Base-by-base conservation (phyloP, 2,329 filamentous ascomycete species). In the Coniochaeta pulveracea region DNA sequence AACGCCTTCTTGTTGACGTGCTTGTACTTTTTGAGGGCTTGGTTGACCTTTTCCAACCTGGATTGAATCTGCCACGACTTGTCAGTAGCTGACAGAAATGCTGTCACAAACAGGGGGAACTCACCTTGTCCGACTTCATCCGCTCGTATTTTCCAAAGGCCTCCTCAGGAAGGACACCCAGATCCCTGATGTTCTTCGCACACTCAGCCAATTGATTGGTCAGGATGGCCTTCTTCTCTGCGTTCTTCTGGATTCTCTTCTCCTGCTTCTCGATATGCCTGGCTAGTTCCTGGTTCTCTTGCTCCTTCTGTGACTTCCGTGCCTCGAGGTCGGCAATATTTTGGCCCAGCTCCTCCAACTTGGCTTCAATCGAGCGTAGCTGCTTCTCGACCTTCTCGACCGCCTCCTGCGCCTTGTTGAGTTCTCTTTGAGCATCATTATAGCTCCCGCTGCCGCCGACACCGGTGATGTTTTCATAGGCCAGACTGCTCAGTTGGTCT, bases 1-100 rank as follows among this genome's bases (percentile, higher is more conserved):
- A 96, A 94, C 0, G 91, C 91, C 61, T 98, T 96, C 63, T 96
- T 98, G 72, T 98, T 98, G 61, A 98, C 88, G 49, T 95, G 85
- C 35, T 86, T 85, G 61, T 91, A 96, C 54, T 95, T 94, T 62
- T 96, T 96, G 35, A 96, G 67, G 0, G 83, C 78, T 46, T 94
- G 85, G 42, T 93, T 93, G 49, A 89, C 85, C 50, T 88, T 93
- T 60, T 91, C 86, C 16, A 96, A 73, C 36, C 80, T 78, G 25
- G 62, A 63, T n/a, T 64, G 63, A 38, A 75, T 73, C 66, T 75
- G 40, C 4, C 9, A 6, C 19, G 25, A 36, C n/a, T 3, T 31
- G 32, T 52, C 37, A 12, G 19, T 15, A 17, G 21, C 8, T 31
- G 28, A n/a, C n/a, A n/a, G n/a, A n/a, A 21, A 16, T 12, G 16